Percentiles rank a stretch among this genome's conserved stretches.
These are phyloP conservation scores for Erodium moschatum DNA, from an alignment of 441 rosid genomes.

Conservation along the genomic window DNA sequence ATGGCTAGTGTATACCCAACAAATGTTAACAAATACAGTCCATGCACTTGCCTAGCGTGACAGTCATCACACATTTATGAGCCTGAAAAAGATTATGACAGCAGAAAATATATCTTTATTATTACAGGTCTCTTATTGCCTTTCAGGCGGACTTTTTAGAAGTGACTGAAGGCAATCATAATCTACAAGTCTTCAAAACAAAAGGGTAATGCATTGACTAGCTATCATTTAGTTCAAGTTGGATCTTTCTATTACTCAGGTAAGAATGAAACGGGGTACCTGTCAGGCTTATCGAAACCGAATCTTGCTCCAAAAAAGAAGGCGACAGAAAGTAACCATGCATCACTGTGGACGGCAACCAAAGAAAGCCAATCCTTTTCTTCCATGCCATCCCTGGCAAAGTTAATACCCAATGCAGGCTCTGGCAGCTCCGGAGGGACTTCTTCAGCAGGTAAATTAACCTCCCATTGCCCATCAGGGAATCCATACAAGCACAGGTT, in stretches of 20 bases:
- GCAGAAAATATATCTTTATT: background rate
- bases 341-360: conserved; percentile 93
- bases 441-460: conserved; percentile 89
- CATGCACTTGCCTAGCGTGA: background rate
- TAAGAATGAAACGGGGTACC: conserved; percentile 36
- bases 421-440: conserved; percentile 98
- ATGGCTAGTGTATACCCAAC: too few relatives aligned
- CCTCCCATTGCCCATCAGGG: conserved; percentile 91
- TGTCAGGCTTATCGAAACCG: conserved; percentile 79
- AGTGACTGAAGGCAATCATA: background rate
- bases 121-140: background rate
- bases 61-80: background rate
- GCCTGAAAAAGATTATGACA: background rate
- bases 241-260: background rate
- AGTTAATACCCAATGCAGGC: conserved; percentile 90
- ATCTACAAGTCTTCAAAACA: conserved; percentile 2
- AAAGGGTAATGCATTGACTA: background rate
- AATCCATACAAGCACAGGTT: conserved; percentile 84
- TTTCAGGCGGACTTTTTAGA: background rate
- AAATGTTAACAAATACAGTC: background rate
- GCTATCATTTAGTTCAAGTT: too few relatives aligned
- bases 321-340: conserved; percentile 90
- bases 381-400: conserved; percentile 95
- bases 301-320: conserved; percentile 88
- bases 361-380: conserved; percentile 90